phyloP scores from a whole-genome alignment of 176 grass and related monocot genomes.

The Oryza australiensis region DNA sequence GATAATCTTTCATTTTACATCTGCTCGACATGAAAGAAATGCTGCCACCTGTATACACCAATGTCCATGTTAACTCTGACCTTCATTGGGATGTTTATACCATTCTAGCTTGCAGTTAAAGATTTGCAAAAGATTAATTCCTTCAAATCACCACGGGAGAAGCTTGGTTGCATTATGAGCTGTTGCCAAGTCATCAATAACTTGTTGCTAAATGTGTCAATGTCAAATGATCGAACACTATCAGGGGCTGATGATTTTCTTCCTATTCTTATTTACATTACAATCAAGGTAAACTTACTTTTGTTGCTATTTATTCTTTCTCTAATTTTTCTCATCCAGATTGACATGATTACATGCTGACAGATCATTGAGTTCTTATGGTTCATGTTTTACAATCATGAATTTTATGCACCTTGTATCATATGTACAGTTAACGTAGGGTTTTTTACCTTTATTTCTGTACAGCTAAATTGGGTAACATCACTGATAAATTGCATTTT shows the following conservation, averaged over 20 bases:
- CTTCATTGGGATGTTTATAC: conserved; percentile 25
- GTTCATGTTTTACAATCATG: neutral
- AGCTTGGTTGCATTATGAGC: conserved; percentile 83
- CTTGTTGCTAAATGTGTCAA: conserved; percentile 78
- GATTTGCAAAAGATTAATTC: conserved; percentile 93
- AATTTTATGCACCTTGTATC: neutral
- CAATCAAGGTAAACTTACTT: conserved; percentile 76
- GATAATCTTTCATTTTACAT: neutral
- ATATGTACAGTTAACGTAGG: neutral
- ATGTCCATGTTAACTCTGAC: neutral
- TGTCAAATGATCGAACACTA: conserved; percentile 57
- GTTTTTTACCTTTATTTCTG: neutral
- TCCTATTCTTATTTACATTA: conserved; percentile 90
- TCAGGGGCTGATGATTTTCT: conserved; percentile 96
- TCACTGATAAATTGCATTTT: neutral
- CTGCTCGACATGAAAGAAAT: neutral
- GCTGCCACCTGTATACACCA: neutral
- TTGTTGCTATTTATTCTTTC: conserved; percentile 31
- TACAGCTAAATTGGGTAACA: neutral
- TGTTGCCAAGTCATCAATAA: conserved; percentile 98
- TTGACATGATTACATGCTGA: neutral
- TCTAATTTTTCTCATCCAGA: neutral
- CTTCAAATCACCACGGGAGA: conserved; percentile 81
- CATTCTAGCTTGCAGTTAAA: conserved; percentile 78
- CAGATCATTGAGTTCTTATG: neutral